Evolutionary conservation across 2,329 filamentous ascomycete species (phyloP).

Genomic region (Magnaporthiopsis incrustans): DNA sequence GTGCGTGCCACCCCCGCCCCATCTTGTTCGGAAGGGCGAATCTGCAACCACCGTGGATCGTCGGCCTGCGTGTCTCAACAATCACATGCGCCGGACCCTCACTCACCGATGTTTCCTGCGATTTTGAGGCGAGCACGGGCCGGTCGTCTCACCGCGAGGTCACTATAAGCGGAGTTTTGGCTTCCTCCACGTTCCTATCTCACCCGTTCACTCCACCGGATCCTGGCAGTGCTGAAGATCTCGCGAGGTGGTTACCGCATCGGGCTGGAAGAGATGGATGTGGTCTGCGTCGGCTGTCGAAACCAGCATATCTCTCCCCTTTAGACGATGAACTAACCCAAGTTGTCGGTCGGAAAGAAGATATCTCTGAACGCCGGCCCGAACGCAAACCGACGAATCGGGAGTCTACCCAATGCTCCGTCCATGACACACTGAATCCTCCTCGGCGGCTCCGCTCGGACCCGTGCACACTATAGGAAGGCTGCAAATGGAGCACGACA

Average conservation of each 20-base stretch:
- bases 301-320: not conserved
- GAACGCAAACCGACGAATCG: no score
- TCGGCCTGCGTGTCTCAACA: not conserved
- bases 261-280: not conserved
- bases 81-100: not conserved
- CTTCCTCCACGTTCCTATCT: not conserved
- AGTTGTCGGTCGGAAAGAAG: no score
- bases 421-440: no score
- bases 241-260: not conserved
- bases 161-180: not conserved
- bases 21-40: not conserved
- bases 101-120: not conserved
- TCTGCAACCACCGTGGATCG: not conserved
- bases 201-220: not conserved
- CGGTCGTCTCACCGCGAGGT: not conserved
- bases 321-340: not conserved
- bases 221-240: not conserved
- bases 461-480: not conserved
- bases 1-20: no score
- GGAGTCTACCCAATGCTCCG: no score
- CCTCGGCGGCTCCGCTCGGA: not conserved
- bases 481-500: not conserved
- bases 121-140: not conserved
- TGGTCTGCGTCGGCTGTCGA: not conserved
- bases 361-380: no score